Evolutionary conservation across 2,329 filamentous ascomycete species (phyloP).

Genomic region (Ophiocordyceps polyrhachis-furcata): DNA sequence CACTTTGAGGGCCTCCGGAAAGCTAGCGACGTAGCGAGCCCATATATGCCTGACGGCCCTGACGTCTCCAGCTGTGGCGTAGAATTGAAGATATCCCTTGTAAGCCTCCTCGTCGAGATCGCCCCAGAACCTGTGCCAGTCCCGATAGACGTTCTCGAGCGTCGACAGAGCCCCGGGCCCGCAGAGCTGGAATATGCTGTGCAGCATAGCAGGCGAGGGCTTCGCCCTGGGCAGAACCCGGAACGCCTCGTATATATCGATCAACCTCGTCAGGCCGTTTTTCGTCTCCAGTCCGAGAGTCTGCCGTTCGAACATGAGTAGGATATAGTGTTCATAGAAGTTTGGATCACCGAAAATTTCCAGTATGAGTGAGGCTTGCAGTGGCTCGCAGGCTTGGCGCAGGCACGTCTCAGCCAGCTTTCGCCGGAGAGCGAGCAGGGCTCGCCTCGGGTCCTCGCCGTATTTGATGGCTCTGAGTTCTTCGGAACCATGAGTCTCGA

Average conservation of each 20-base stretch:
- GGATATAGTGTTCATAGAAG: conserved; percentile 26
- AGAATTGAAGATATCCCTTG: conserved; percentile 28
- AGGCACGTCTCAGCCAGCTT: conserved; percentile 14
- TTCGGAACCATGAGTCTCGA: conserved; percentile 10
- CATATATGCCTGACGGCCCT: conserved; percentile 25
- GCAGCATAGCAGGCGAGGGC: conserved; percentile 21
- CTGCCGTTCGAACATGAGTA: conserved; percentile 12
- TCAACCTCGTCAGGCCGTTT: conserved; percentile 14
- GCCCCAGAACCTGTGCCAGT: conserved; percentile 25
- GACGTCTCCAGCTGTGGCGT: conserved; percentile 29
- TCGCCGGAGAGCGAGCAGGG: conserved; percentile 11
- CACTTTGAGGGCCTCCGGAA: conserved; percentile 14
- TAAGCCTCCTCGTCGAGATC: conserved; percentile 25
- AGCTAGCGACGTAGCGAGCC: conserved; percentile 20
- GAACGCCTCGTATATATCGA: conserved; percentile 26
- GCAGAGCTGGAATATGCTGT: conserved; percentile 25
- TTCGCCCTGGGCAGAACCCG: conserved; percentile 19
- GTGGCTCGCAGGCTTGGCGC: conserved; percentile 14
- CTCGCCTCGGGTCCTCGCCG: conserved; percentile 6
- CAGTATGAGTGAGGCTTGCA: conserved; percentile 19
- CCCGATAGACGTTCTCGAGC: conserved; percentile 26
- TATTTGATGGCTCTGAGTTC: conserved; percentile 8
- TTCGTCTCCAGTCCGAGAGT: conserved; percentile 10
- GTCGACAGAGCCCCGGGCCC: conserved; percentile 16
- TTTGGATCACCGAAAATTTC: conserved; percentile 16